Percentiles rank a stretch among this genome's conserved stretches.
Evolutionary conservation across 345 rosid genomes (phyloP).

Genomic region (Reutealis trisperma): DNA sequence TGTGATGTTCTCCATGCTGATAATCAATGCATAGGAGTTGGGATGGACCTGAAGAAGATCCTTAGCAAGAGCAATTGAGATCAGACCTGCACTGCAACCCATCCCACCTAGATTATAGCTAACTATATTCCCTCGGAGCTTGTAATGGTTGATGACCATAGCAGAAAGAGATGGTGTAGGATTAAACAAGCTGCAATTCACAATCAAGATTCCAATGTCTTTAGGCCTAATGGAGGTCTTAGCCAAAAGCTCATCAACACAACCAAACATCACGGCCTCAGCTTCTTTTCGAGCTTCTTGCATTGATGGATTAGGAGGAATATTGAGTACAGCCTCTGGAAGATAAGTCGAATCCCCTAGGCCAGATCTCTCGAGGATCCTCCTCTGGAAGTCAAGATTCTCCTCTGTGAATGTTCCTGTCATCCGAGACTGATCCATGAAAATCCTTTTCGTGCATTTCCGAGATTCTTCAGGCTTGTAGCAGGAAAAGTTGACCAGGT

Average conservation of each 20-base stretch:
- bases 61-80: conserved; percentile 24
- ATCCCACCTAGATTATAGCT: conserved; percentile 26
- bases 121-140: conserved; percentile 28
- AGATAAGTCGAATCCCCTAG: conserved; percentile 38
- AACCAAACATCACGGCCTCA: conserved; percentile 26
- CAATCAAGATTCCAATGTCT: conserved; percentile 28
- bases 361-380: conserved; percentile 38
- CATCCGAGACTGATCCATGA: conserved; percentile 37
- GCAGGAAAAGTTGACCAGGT: conserved; percentile 41
- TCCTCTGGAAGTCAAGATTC: conserved; percentile 31
- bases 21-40: conserved; percentile 20
- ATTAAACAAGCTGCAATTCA: conserved; percentile 26
- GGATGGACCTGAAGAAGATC: conserved; percentile 30
- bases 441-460: conserved; percentile 36
- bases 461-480: conserved; percentile 39
- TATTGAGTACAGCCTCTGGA: conserved; percentile 34
- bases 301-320: conserved; percentile 37
- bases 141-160: conserved; percentile 27
- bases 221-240: conserved; percentile 22
- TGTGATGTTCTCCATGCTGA: conserved; percentile 30
- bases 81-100: conserved; percentile 29
- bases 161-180: conserved; percentile 28
- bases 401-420: conserved; percentile 31
- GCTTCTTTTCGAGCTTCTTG: conserved; percentile 40
- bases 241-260: conserved; percentile 26